Evolutionary conservation across 441 rosid genomes (phyloP), one percentile per base, ranked within the genome.

Genomic region (Brassica hybrid): DNA sequence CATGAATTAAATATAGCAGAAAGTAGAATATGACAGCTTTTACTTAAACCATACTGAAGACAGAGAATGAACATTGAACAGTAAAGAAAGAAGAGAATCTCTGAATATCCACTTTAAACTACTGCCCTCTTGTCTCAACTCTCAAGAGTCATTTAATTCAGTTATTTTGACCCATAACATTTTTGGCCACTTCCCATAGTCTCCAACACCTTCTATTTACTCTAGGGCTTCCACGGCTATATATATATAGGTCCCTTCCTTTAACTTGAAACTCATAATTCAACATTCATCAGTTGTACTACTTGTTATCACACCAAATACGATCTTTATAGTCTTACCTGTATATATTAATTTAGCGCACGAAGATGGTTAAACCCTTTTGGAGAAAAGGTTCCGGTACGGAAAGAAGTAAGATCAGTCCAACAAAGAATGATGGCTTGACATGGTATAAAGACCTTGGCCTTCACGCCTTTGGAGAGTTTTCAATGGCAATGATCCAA

Each of bases 401-500:
- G 71, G 87, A 83, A 30, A 69, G 76, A 43, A 72, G 81, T 62
- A 66, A 66, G 54, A 80, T 80, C 45, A 76, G 58, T 43, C 70
- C 76, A 2, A 88, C 90, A 60, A 83, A 79, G 60, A 82, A 78
- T 60, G 87, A 90, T 78, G 96, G 93, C 19, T 83, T 89, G 81
- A 60, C 90, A 84, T 91, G 99, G 94, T 83, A 75, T 57, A 86
- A 86, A 65, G 94, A 89, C 75, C 82, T 91, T 78, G 96, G 94
- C 13, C 83, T 69, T 52, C 94, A 92, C 76, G 77, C 81, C 60
- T 76, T 85, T 62, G 99, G 98, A 25, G 91, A 91, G 54, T 93
- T 88, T 71, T 91, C 98, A 0, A 87, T 89, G 98, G 99, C 94
- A 5, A 89, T 83, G 77, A 81, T 87, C 74, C 97, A 94, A 86